These are phyloP conservation scores for Bipolaris cookei DNA, from an alignment of 2,329 filamentous ascomycete species.

Conservation along the genomic window DNA sequence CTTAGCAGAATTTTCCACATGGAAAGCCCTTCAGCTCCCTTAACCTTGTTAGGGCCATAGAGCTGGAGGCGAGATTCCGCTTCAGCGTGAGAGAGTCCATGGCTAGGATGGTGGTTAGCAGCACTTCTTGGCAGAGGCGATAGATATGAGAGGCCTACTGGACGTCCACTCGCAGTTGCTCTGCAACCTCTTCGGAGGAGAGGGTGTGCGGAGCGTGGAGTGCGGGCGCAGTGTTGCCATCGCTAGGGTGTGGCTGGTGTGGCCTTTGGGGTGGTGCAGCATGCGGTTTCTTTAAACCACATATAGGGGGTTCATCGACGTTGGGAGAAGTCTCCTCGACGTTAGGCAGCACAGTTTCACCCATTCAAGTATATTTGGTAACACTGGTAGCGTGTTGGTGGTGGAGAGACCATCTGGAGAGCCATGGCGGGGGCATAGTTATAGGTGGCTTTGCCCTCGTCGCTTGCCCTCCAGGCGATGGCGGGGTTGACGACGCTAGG, in stretches of 20 bases:
- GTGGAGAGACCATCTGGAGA: constrained; percentile 25
- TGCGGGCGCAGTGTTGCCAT: constrained; percentile 28
- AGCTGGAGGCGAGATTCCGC: constrained; percentile 68
- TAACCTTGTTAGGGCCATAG: constrained; percentile 74
- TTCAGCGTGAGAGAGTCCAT: constrained; percentile 70
- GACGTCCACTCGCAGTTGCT: constrained; percentile 46
- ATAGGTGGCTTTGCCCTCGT: constrained; percentile 30
- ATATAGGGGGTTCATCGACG: constrained; percentile 53
- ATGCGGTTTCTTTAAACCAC: constrained; percentile 45
- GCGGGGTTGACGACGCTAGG: constrained; percentile 42
- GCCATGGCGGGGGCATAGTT: constrained; percentile 39
- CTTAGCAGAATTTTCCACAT: constrained; percentile 77
- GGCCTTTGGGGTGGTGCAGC: constrained; percentile 32
- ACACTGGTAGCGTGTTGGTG: constrained; percentile 43
- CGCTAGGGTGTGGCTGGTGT: constrained; percentile 28
- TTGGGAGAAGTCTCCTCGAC: constrained; percentile 51
- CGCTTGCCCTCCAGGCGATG: constrained; percentile 22
- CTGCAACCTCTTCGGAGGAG: constrained; percentile 45
- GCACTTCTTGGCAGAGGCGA: background rate
- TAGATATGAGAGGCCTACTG: constrained; percentile 25
- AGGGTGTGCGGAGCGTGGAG: constrained; percentile 47
- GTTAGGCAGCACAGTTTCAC: constrained; percentile 49
- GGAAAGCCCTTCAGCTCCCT: constrained; percentile 73
- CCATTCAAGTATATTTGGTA: constrained; percentile 52
- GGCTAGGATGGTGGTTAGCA: constrained; percentile 39